These are phyloP conservation scores for Microthlaspi erraticum DNA, from an alignment of 345 rosid species.

Conservation along the genomic window DNA sequence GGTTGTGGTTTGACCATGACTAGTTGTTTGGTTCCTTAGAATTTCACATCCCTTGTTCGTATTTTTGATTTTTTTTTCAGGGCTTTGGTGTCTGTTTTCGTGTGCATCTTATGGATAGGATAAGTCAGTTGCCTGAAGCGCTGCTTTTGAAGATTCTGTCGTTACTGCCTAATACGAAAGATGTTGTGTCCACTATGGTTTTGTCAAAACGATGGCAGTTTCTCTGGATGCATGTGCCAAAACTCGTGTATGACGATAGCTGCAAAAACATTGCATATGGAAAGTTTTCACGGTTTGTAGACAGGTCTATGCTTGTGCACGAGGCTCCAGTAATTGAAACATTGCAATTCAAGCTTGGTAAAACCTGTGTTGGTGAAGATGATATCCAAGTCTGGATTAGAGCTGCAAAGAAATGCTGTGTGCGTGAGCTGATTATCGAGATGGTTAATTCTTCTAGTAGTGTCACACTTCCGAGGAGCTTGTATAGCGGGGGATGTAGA, in stretches of 20 bases:
- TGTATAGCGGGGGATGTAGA: not conserved
- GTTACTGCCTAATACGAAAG: not conserved
- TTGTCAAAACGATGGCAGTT: slow-evolving; percentile 11
- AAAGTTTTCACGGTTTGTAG: not conserved
- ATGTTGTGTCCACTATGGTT: slow-evolving; percentile 23
- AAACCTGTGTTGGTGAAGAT: not conserved
- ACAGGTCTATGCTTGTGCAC: not conserved
- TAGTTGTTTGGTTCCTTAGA: no score
- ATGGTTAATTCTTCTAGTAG: not conserved
- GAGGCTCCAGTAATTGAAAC: not conserved
- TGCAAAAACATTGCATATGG: not conserved
- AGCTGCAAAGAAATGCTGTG: not conserved
- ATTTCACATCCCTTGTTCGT: no score
- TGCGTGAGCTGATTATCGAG: not conserved
- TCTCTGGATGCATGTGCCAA: slow-evolving; percentile 26
- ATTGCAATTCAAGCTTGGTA: not conserved
- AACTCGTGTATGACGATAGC: not conserved
- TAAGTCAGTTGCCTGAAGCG: slow-evolving; percentile 10
- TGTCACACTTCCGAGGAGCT: slow-evolving; percentile 8
- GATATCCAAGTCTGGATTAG: not conserved
- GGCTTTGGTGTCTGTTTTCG: no score
- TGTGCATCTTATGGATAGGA: not conserved
- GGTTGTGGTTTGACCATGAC: no score
- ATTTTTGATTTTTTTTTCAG: no score
- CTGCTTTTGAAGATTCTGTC: slow-evolving; percentile 17